Percentiles rank a stretch among this genome's conserved stretches.
Evolutionary conservation across 352 stramenopile genomes (phyloP).

Genomic region (Pelagophyceae sp.): DNA sequence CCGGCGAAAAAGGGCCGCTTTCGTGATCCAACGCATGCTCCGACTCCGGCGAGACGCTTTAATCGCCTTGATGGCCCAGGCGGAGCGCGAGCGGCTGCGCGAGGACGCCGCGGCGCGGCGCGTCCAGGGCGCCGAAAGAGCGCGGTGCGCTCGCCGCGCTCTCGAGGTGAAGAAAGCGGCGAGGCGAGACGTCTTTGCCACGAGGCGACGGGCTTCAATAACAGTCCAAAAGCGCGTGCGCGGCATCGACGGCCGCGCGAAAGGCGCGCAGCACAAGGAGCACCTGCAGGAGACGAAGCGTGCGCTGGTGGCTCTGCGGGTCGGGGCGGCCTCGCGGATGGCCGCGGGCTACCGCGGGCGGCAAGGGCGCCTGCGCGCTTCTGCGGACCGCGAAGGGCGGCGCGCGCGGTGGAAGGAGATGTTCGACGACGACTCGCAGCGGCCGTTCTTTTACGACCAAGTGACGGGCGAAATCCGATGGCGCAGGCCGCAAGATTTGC

Average conservation of each 20-base stretch:
- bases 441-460: conserved; percentile 82
- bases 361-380: conserved; percentile 54
- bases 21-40: conserved; percentile 12
- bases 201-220: too few species aligned
- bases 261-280: conserved; percentile 9
- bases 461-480: conserved; percentile 78
- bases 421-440: conserved; percentile 53
- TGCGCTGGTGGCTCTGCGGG: conserved; percentile 49
- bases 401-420: conserved; percentile 81
- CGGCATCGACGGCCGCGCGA: neutral
- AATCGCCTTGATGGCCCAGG: neutral
- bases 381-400: conserved; percentile 47
- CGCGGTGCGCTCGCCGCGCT: conserved; percentile 19
- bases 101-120: neutral
- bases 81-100: neutral
- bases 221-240: conserved; percentile 32
- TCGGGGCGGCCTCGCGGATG: conserved; percentile 60
- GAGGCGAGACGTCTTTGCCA: neutral
- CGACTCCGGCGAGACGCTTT: neutral
- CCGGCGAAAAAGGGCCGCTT: neutral
- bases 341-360: conserved; percentile 60
- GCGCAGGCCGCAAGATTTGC: conserved; percentile 71
- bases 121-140: neutral
- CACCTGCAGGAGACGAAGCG: conserved; percentile 35
- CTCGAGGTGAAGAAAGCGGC: neutral